Evolutionary conservation across 1,139 yeast species (phyloP), one percentile per base, ranked within the genome.

Genomic region (Pneumocystis carinii): DNA sequence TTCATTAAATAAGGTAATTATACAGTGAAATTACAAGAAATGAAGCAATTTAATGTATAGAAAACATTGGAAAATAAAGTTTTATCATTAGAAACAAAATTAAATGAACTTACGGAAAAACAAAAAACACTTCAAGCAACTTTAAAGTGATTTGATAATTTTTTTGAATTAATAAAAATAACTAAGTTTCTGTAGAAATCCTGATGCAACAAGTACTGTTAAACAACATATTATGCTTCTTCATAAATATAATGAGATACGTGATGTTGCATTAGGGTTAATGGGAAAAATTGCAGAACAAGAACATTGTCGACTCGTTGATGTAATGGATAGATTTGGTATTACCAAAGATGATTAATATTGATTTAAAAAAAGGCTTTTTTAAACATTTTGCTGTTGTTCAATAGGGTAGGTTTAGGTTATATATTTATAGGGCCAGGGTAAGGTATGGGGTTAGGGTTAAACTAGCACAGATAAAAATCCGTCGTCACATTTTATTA

Each of bases 231-330:
- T 81, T 48, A 69, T 72, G 6, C n/a, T 27, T 27, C 59, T 57
- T 27, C 59, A 57, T 29, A 71, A 74, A 65, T 81, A 81, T 70
- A 78, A 81, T 67, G 83, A 80, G 64, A 71, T 81, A 62, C 77
- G 78, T 66, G 84, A 80, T 68, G 75, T 78, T 19, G 83, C 83
- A 0, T 70, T 79, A 67, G 78, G 77, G 7, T 71, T 81, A 65
- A 77, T 81, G 27, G 74, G 78, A 29, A 73, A 78, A 75, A 79
- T 81, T 61, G 83, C 83, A 1, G 81, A 79, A 65, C 81, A 78
- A 66, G 73, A 80, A 63, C 73, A 77, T 61, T 72, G 78, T 27
- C 72, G 77, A 62, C 74, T 79, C 24, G 71, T 75, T 12, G 80
- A 78, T 64, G 76, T 80, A 29, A 69, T 81, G 66, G 66, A 68